Conservation (phyloP, 768 basidiomycete genomes). For the Agrocybe pediades region DNA sequence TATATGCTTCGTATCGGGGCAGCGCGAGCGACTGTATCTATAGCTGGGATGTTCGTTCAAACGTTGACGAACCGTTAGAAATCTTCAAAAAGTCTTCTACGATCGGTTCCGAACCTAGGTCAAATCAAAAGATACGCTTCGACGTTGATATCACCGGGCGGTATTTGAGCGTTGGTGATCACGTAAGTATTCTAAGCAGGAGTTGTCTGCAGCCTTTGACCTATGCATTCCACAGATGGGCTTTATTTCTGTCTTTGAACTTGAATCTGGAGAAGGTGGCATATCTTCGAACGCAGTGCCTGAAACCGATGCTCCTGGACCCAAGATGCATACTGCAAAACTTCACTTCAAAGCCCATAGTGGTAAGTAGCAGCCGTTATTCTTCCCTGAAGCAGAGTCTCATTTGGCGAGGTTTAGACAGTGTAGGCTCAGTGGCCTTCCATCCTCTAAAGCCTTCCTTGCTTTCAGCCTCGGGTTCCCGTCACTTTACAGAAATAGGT, state of each 20-base stretch:
- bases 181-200: slow-evolving; percentile 57
- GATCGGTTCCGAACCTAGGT: slow-evolving; percentile 23
- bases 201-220: too few relatives aligned
- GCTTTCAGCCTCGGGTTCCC: slow-evolving; percentile 74
- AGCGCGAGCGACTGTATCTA: slow-evolving; percentile 54
- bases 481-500: slow-evolving; percentile 55
- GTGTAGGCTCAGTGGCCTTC: slow-evolving; percentile 72
- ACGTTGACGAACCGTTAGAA: slow-evolving; percentile 43
- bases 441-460: slow-evolving; percentile 64
- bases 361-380: slow-evolving; percentile 36
- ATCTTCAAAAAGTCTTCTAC: slow-evolving; percentile 27
- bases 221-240: too few relatives aligned
- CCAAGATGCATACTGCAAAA: slow-evolving; percentile 21
- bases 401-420: slow-evolving; percentile 48
- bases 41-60: slow-evolving; percentile 78
- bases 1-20: slow-evolving; percentile 82
- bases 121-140: slow-evolving; percentile 82
- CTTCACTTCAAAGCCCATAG: slow-evolving; percentile 54
- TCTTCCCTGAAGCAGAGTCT: not conserved
- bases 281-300: not conserved
- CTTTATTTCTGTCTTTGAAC: slow-evolving; percentile 57
- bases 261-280: slow-evolving; percentile 24
- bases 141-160: slow-evolving; percentile 72
- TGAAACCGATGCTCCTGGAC: not conserved
- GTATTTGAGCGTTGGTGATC: slow-evolving; percentile 66